A percentile compares a stretch with the other conserved stretches of the same genome.
phyloP scores from a whole-genome alignment of 495 filamentous ascomycete species.

The Diplogelasinospora grovesii region DNA sequence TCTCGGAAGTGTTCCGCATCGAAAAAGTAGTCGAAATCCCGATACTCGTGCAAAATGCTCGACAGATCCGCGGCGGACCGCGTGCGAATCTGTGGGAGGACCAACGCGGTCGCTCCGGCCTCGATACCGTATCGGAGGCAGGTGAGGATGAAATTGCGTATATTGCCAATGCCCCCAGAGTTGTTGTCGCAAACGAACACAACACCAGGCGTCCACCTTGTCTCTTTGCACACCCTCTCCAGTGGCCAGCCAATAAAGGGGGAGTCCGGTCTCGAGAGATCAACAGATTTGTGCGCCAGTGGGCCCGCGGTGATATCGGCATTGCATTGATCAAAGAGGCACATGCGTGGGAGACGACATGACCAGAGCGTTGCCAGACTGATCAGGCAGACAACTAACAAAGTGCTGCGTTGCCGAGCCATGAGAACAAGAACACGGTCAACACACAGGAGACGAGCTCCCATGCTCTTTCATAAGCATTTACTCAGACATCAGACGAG shows the following conservation, averaged over 20 bases:
- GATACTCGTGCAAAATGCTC: conserved; percentile 25
- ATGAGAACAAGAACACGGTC: conserved; percentile 1
- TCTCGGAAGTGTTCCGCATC: conserved; percentile 35
- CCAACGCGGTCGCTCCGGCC: conserved; percentile 38
- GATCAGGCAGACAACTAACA: conserved; percentile 14
- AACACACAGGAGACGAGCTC: neutral
- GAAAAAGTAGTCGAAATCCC: conserved; percentile 40
- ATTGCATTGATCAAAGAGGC: conserved; percentile 9
- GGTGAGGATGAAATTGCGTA: conserved; percentile 46
- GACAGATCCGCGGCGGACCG: conserved; percentile 26
- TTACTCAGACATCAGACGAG: no score
- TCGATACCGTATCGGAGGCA: conserved; percentile 45
- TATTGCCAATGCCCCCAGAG: conserved; percentile 47
- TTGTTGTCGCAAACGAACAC: conserved; percentile 46
- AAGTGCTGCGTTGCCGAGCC: conserved; percentile 10
- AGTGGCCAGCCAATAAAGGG: conserved; percentile 43
- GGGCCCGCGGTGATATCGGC: neutral
- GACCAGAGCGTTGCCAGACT: conserved; percentile 18
- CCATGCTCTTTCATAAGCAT: conserved; percentile 1
- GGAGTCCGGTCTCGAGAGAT: conserved; percentile 32
- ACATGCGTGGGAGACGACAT: conserved; percentile 17
- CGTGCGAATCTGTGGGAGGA: conserved; percentile 36
- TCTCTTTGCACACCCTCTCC: conserved; percentile 36
- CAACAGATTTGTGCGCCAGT: conserved; percentile 1
- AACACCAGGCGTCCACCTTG: conserved; percentile 29